These are phyloP conservation scores for Solanum chiquidenum DNA, from an alignment of 257 asterid species.

Conservation along the genomic window DNA sequence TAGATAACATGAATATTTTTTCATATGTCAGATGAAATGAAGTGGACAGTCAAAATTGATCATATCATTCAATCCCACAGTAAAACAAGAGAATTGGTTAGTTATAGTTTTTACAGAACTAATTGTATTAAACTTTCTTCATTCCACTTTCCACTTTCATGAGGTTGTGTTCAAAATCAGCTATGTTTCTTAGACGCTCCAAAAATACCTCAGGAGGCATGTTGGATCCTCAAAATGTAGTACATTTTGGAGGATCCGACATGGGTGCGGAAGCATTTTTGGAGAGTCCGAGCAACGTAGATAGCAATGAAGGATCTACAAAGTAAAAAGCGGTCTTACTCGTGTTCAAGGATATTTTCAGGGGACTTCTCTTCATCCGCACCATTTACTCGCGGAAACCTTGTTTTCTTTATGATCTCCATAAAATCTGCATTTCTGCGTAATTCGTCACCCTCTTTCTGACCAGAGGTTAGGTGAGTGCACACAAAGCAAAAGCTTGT, in stretches of 20 bases:
- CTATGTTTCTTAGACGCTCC: background rate
- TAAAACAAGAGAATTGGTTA: background rate
- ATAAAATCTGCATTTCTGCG: conserved; percentile 88
- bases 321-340: conserved; percentile 34
- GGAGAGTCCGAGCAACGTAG: background rate
- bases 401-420: conserved; percentile 86
- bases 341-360: conserved; percentile 77
- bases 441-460: conserved; percentile 93
- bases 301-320: background rate
- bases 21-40: background rate
- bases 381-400: conserved; percentile 78
- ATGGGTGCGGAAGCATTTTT: background rate
- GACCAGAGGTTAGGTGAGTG: conserved; percentile 94
- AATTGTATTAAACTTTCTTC: background rate
- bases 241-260: background rate
- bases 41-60: background rate
- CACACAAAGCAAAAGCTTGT: conserved; percentile 98
- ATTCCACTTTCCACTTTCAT: background rate
- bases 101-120: background rate
- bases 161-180: background rate
- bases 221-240: background rate
- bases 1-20: background rate
- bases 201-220: background rate
- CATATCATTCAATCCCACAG: background rate
- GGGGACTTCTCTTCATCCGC: conserved; percentile 76